A percentile compares a stretch with the other conserved stretches of the same genome.
phyloP scores from a whole-genome alignment of 257 asterid genomes.

The Asclepias syriaca region DNA sequence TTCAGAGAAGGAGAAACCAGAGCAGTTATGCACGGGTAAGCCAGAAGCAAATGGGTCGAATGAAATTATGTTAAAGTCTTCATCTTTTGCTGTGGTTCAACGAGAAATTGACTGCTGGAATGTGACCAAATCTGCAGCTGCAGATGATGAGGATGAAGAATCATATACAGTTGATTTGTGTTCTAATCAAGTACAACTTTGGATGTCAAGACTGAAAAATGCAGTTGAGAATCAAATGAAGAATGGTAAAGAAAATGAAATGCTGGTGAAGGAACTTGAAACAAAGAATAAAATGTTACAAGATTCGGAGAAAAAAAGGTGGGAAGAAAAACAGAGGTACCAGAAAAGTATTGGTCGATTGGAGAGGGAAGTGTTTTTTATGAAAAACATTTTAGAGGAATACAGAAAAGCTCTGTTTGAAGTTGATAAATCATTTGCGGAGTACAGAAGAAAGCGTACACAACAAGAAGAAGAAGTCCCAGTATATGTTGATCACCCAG shows the following conservation, averaged over 20 bases:
- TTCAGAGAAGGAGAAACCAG: constrained; percentile 1
- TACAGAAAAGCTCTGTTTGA: constrained; percentile 8
- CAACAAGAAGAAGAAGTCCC: constrained; percentile 18
- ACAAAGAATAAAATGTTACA: neutral
- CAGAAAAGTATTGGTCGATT: neutral
- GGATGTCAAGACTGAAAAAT: constrained; percentile 5
- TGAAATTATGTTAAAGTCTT: neutral
- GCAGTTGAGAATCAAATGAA: neutral
- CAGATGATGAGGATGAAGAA: neutral
- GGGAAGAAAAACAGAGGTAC: neutral
- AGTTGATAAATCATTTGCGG: neutral
- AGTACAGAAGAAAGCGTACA: constrained; percentile 1
- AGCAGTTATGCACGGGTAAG: neutral
- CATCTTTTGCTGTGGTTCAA: neutral
- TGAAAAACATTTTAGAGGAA: neutral
- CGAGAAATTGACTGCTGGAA: neutral
- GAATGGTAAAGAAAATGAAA: neutral
- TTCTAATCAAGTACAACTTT: neutral
- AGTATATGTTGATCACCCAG: constrained; percentile 10
- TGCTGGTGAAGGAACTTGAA: constrained; percentile 8
- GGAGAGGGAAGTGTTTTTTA: constrained; percentile 5
- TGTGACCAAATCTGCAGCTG: neutral
- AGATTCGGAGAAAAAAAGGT: neutral
- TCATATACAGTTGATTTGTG: constrained; percentile 5
- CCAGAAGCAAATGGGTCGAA: constrained; percentile 1